Evolutionary conservation across 495 filamentous ascomycete species (phyloP).

Genomic region (Diplogelasinospora grovesii): DNA sequence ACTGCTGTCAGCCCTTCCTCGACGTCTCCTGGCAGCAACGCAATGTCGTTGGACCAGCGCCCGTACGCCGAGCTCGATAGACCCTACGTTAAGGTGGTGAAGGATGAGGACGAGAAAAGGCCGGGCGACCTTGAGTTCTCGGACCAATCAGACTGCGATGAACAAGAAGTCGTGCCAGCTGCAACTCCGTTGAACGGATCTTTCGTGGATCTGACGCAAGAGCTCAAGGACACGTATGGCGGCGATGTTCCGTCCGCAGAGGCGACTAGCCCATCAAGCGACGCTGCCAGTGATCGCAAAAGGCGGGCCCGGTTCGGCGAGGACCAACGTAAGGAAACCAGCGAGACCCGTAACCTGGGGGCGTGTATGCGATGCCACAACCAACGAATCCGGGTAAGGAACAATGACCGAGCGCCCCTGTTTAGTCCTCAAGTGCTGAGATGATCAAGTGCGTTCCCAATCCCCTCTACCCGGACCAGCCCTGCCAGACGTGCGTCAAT

Average conservation of each 20-base stretch:
- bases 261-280: background rate
- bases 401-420: background rate
- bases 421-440: background rate
- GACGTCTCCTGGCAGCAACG: too few species aligned
- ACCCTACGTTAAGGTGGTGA: constrained; percentile 1
- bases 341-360: constrained; percentile 29
- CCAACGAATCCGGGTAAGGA: constrained; percentile 36
- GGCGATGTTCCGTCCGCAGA: background rate
- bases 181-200: constrained; percentile 3
- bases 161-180: constrained; percentile 1
- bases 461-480: constrained; percentile 19
- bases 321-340: constrained; percentile 21
- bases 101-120: background rate
- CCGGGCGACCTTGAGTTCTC: background rate
- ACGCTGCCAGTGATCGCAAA: constrained; percentile 4
- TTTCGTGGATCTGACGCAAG: background rate
- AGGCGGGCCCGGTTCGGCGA: constrained; percentile 10
- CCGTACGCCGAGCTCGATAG: too few species aligned
- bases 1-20: too few species aligned
- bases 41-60: too few species aligned
- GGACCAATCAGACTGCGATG: background rate
- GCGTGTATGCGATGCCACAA: constrained; percentile 41
- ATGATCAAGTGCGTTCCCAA: constrained; percentile 14
- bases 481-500: constrained; percentile 29
- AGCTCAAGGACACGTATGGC: background rate